Percentiles rank a stretch among this genome's conserved stretches.
These are phyloP conservation scores for carrot (Daucus carota) DNA, from an alignment of 129 eudicot genomes.

Conservation along the genomic window DH1_v3.0 NC_030383.2:62786501-62787000, in stretches of 20 bases:
- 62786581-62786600: background rate
- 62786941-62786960: constrained; percentile 51
- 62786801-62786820: background rate
- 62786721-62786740: background rate
- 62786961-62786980: constrained; percentile 72
- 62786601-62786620: background rate
- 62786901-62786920: constrained; percentile 54
- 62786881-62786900: background rate
- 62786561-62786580: background rate
- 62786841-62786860: background rate
- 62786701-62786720: constrained; percentile 76
- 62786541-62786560: background rate
- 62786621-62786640: background rate
- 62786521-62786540: background rate
- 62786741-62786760: background rate
- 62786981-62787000: constrained; percentile 11
- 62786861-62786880: background rate
- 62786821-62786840: background rate
- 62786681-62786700: constrained; percentile 87
- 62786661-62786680: constrained; percentile 86
- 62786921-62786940: constrained; percentile 59
- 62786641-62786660: constrained; percentile 95
- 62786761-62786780: background rate
- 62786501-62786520: background rate
- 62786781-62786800: background rate